Evolutionary conservation across 2,329 filamentous ascomycete species (phyloP), one percentile per base, ranked within the genome.

Genomic region (Xylaria sp.): DNA sequence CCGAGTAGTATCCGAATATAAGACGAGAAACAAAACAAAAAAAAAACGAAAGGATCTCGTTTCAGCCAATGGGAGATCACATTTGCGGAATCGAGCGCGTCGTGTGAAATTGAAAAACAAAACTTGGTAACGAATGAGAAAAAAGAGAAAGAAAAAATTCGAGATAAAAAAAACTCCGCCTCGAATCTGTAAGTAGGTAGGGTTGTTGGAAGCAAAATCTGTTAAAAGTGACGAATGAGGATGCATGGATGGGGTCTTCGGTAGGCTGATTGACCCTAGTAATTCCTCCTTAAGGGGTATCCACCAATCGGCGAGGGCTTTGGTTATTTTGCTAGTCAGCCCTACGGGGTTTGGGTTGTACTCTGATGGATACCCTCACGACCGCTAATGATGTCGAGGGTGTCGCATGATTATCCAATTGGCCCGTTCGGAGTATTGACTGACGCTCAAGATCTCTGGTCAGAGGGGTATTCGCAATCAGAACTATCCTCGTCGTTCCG

Each of bases 251-350:
- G 27, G 21, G 48, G 29, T 37, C 48, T 13, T 55, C n/a, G 55
- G 27, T 61, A 55, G 40, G 63, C 50, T 44, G 23, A 55, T 58
- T 42, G 37, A 21, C 62, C 62, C 62, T 12, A n/a, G 47, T 5
- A 40, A 42, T 47, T 42, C 48, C 65, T 62, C 25, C 44, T 59
- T 50, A 48, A 60, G 40, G 60, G 37, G 60, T 21, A 61, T 44
- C 66, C 23, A 9, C 66, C 66, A 69, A 66, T 66, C 47, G 32
- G 62, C 16, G 44, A 50, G 21, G n/a, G 44, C 53, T 42, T 51
- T 42, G 42, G 44, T 3, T 51, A n/a, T 5, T 44, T 51, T 50
- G 51, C 58, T 6, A 54, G 58, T 69, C 59, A 69, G 66, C 63
- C 66, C 66, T 69, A 54, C 25, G 8, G 18, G 27, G 37, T 42